phyloP scores from a whole-genome alignment of 768 basidiomycete genomes.

The Obba rivulosa region DNA sequence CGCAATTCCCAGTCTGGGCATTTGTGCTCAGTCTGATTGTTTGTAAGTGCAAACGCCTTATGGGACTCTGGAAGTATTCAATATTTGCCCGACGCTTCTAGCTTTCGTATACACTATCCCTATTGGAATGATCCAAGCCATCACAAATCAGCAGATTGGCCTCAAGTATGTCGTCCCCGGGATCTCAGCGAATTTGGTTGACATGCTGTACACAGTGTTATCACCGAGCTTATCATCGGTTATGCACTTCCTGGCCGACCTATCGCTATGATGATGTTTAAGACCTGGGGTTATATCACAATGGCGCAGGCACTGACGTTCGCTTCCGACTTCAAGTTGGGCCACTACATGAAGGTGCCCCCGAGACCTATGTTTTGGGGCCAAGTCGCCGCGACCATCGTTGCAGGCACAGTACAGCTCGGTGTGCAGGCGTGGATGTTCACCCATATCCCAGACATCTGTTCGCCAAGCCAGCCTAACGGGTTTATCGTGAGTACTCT shows the following conservation, averaged over 20 bases:
- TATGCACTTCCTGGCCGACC: constrained; percentile 57
- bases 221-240: constrained; percentile 71
- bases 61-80: background rate
- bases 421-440: constrained; percentile 64
- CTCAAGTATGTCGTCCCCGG: constrained; percentile 31
- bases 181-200: background rate
- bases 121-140: constrained; percentile 75
- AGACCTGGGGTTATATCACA: constrained; percentile 65
- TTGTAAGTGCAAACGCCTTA: constrained; percentile 10
- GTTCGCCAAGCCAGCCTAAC: constrained; percentile 45
- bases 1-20: constrained; percentile 65
- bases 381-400: constrained; percentile 52
- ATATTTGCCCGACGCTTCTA: constrained; percentile 1
- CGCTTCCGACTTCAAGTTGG: constrained; percentile 70
- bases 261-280: constrained; percentile 77
- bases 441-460: constrained; percentile 59
- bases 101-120: constrained; percentile 69
- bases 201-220: constrained; percentile 38
- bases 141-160: constrained; percentile 76
- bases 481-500: constrained; percentile 43
- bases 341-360: constrained; percentile 71
- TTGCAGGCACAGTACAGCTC: constrained; percentile 65
- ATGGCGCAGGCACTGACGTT: constrained; percentile 64
- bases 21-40: constrained; percentile 46
- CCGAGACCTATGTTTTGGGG: constrained; percentile 33